phyloP scores from a whole-genome alignment of 257 asterid species.

The Rauvolfia tetraphylla region DNA sequence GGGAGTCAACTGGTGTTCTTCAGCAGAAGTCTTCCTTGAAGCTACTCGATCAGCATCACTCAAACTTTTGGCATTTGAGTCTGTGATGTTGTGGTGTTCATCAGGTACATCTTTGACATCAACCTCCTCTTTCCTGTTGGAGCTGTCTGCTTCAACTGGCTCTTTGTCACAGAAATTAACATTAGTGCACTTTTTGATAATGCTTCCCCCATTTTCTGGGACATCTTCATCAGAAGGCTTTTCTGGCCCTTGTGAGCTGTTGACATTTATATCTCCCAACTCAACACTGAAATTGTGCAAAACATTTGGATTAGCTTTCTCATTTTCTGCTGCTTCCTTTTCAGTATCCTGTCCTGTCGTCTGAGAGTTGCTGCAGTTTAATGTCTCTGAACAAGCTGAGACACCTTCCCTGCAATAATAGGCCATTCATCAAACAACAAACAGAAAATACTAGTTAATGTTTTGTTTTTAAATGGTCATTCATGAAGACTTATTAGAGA shows the following conservation, averaged over 20 bases:
- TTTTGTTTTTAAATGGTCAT: not conserved
- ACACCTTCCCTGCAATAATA: constrained; percentile 40
- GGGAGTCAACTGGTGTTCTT: not conserved
- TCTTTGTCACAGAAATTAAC: constrained; percentile 17
- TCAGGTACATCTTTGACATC: not conserved
- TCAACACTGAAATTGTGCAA: constrained; percentile 13
- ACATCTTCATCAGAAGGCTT: constrained; percentile 11
- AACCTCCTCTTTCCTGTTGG: not conserved
- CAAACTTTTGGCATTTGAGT: constrained; percentile 1
- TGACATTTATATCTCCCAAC: constrained; percentile 20
- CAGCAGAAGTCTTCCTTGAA: not conserved
- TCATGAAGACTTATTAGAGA: not conserved
- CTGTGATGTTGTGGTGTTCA: not conserved
- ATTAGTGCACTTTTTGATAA: constrained; percentile 6
- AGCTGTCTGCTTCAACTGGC: not conserved
- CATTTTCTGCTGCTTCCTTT: constrained; percentile 16
- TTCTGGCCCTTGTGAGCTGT: constrained; percentile 10
- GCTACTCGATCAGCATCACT: constrained; percentile 7
- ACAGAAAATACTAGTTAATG: not conserved
- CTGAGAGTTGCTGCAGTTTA: constrained; percentile 13
- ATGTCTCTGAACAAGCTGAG: constrained; percentile 21
- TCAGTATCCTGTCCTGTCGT: constrained; percentile 8
- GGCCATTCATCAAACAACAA: constrained; percentile 11
- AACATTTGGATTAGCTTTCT: constrained; percentile 4
- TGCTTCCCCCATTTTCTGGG: constrained; percentile 5